Percentiles rank a stretch among this genome's conserved stretches.
Evolutionary conservation across 2,329 filamentous ascomycete genomes (phyloP).

Genomic region (Alternaria gansuensis): DNA sequence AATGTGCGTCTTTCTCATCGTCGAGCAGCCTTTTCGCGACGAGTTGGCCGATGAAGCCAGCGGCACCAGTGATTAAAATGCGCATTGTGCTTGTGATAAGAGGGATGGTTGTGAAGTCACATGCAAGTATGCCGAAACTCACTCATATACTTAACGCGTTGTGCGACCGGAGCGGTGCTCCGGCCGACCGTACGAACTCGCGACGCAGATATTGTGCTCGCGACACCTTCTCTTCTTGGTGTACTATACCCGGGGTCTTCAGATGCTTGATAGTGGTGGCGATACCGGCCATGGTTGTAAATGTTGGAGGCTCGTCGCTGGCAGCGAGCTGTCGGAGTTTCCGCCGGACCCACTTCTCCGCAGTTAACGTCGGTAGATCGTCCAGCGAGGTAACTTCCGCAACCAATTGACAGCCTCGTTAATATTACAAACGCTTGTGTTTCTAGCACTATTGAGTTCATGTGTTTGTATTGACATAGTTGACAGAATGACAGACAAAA

Average conservation of each 20-base stretch:
- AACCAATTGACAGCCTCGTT: slow-evolving; percentile 5
- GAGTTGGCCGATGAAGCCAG: slow-evolving; percentile 69
- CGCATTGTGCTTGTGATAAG: slow-evolving; percentile 19
- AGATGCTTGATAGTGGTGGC: not conserved
- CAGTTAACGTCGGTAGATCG: slow-evolving; percentile 12
- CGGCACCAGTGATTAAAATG: slow-evolving; percentile 69
- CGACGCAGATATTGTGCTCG: not conserved
- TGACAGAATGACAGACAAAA: not conserved
- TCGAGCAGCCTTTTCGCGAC: slow-evolving; percentile 63
- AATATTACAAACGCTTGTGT: not conserved
- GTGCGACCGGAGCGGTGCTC: slow-evolving; percentile 1
- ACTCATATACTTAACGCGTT: slow-evolving; percentile 11
- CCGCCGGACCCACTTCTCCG: slow-evolving; percentile 20
- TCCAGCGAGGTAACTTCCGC: slow-evolving; percentile 7
- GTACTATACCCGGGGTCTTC: not conserved
- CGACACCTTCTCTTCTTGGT: not conserved
- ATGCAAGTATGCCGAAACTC: slow-evolving; percentile 5
- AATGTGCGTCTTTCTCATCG: slow-evolving; percentile 52
- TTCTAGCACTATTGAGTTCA: not conserved
- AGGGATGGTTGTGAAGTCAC: not conserved
- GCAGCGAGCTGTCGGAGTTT: slow-evolving; percentile 12
- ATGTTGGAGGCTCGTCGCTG: not conserved
- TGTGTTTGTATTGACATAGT: no score
- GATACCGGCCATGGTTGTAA: slow-evolving; percentile 2
- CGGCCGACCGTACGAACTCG: not conserved